phyloP scores from a whole-genome alignment of 768 basidiomycete genomes.

The Gelatoporia subvermispora region DNA sequence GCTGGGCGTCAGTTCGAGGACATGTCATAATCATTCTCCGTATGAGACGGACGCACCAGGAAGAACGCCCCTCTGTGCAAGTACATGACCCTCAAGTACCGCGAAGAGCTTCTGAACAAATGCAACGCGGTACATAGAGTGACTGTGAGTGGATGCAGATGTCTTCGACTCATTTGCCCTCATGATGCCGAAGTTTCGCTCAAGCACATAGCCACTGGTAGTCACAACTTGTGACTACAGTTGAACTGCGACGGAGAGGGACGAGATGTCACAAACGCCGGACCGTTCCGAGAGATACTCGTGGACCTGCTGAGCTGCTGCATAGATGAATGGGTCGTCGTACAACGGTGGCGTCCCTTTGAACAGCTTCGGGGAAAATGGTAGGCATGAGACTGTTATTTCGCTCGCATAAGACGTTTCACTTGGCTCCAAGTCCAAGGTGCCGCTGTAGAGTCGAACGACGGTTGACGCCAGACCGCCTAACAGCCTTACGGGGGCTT shows the following conservation, averaged over 20 bases:
- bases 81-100: slow-evolving; percentile 41
- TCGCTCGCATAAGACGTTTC: too few relatives aligned
- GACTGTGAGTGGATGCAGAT: slow-evolving; percentile 13
- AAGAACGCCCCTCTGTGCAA: slow-evolving; percentile 39
- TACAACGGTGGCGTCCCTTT: slow-evolving; percentile 14
- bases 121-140: slow-evolving; percentile 47
- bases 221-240: too few relatives aligned
- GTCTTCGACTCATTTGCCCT: slow-evolving; percentile 38
- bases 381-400: too few relatives aligned
- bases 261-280: slow-evolving; percentile 37
- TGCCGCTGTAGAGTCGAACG: too few relatives aligned
- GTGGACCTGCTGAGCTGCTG: too few relatives aligned
- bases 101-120: slow-evolving; percentile 50
- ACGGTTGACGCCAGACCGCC: too few relatives aligned
- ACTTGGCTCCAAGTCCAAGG: too few relatives aligned
- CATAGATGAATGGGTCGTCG: slow-evolving; percentile 13
- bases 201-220: slow-evolving; percentile 39
- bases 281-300: too few relatives aligned
- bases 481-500: too few relatives aligned
- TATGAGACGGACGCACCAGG: slow-evolving; percentile 23
- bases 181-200: slow-evolving; percentile 35
- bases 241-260: slow-evolving; percentile 44
- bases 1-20: not conserved
- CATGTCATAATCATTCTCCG: not conserved
- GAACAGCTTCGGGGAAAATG: slow-evolving; percentile 24